phyloP scores from a whole-genome alignment of 2,329 filamentous ascomycete genomes.

The Aplosporella prunicola region DNA sequence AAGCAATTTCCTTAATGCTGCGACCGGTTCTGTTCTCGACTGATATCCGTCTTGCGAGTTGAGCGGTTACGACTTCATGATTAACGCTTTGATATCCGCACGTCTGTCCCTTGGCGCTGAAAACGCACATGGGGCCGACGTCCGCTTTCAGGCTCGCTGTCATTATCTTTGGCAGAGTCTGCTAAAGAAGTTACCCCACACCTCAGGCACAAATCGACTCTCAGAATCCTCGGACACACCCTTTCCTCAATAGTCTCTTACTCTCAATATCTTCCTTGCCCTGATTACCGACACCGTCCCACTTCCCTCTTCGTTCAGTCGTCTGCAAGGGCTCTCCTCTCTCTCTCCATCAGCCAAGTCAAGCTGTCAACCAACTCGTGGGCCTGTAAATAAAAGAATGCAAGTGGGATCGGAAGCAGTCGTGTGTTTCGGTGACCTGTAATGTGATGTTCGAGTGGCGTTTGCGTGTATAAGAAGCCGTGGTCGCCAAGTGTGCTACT shows the following conservation, averaged over 20 bases:
- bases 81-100: slow-evolving; percentile 32
- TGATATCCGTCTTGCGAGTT: slow-evolving; percentile 27
- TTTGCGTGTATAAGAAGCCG: no score
- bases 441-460: no score
- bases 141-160: slow-evolving; percentile 16
- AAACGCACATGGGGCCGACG: slow-evolving; percentile 16
- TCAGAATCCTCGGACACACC: slow-evolving; percentile 9
- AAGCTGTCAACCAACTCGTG: slow-evolving; percentile 10
- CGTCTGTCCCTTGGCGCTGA: slow-evolving; percentile 17
- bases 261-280: slow-evolving; percentile 10
- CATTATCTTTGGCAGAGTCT: slow-evolving; percentile 13
- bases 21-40: slow-evolving; percentile 24
- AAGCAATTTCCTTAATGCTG: slow-evolving; percentile 27
- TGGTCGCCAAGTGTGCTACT: no score
- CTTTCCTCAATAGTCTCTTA: slow-evolving; percentile 10
- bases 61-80: slow-evolving; percentile 35
- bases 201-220: slow-evolving; percentile 9
- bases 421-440: no score
- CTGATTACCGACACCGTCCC: slow-evolving; percentile 8
- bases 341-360: slow-evolving; percentile 8
- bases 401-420: slow-evolving; percentile 10
- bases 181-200: slow-evolving; percentile 6
- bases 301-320: slow-evolving; percentile 10
- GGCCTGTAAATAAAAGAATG: slow-evolving; percentile 11
- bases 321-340: slow-evolving; percentile 11